These are phyloP conservation scores for Dryadomyces quercus-mongolicae DNA, from an alignment of 2,329 filamentous ascomycete genomes.

Conservation along the genomic window DNA sequence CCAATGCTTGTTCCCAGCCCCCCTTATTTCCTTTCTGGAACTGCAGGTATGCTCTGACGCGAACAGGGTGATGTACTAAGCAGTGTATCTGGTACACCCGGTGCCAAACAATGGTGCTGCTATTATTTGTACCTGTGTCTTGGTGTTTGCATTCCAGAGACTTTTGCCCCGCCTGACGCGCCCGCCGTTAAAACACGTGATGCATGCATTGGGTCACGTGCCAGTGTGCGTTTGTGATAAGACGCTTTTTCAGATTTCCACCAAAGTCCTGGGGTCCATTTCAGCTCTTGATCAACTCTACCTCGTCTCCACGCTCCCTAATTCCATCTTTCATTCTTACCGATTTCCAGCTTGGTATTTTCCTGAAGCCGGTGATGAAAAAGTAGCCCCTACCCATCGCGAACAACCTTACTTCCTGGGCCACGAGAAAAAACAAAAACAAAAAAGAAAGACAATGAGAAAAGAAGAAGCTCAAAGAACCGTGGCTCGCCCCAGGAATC, in stretches of 20 bases:
- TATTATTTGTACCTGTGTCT: too few relatives aligned
- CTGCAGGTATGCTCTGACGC: not conserved
- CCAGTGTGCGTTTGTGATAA: not conserved
- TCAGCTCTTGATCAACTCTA: too few relatives aligned
- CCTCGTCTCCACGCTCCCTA: too few relatives aligned
- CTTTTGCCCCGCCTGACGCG: not conserved
- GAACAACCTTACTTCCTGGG: not conserved
- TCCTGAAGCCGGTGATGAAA: not conserved
- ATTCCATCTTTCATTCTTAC: not conserved
- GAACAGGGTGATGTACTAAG: not conserved
- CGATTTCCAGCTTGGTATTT: not conserved
- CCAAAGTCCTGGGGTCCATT: too few relatives aligned
- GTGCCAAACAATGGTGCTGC: too few relatives aligned
- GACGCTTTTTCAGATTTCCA: too few relatives aligned
- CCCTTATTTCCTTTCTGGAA: not conserved
- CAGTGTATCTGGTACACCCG: not conserved
- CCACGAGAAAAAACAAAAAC: not conserved
- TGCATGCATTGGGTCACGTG: not conserved
- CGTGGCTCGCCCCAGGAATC: constrained; percentile 55
- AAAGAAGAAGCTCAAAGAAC: constrained; percentile 8
- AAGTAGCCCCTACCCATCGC: constrained; percentile 5
- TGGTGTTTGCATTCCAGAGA: not conserved
- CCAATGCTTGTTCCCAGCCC: not conserved
- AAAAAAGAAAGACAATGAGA: not conserved
- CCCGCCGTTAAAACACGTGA: not conserved